Conservation (phyloP, 371 early-diverging fungal species). For the Lichtheimia ornata region DNA sequence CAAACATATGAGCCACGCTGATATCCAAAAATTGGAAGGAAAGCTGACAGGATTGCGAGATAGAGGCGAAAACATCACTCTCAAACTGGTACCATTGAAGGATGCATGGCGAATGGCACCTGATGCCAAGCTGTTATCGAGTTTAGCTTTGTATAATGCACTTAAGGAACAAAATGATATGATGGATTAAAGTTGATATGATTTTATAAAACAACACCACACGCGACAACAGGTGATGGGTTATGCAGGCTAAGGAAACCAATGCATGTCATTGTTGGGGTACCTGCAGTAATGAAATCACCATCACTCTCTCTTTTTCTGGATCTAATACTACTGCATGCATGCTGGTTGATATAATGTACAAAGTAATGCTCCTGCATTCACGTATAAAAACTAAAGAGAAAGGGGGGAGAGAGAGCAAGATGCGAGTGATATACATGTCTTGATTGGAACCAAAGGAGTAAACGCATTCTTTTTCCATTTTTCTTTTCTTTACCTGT, state of each 20-base stretch:
- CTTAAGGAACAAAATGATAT: constrained; percentile 29
- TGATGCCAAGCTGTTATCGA: constrained; percentile 75
- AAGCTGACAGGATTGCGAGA: constrained; percentile 73
- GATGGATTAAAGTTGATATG: not conserved
- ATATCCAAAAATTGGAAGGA: constrained; percentile 64
- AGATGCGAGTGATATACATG: too few species aligned
- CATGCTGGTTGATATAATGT: too few species aligned
- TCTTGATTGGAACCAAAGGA: not conserved
- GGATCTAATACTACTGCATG: too few species aligned
- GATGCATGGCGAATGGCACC: constrained; percentile 68
- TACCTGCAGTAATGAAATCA: too few species aligned
- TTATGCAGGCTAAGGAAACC: too few species aligned
- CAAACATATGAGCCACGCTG: constrained; percentile 52
- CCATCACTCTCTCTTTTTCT: too few species aligned
- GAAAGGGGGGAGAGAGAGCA: too few species aligned
- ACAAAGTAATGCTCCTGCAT: too few species aligned
- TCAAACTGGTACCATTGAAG: constrained; percentile 64
- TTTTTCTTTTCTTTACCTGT: constrained; percentile 3
- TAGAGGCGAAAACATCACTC: constrained; percentile 76
- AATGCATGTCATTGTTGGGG: too few species aligned
- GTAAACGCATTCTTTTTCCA: not conserved
- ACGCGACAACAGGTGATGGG: too few species aligned
- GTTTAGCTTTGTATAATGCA: constrained; percentile 66
- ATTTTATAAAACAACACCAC: too few species aligned
- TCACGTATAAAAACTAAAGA: too few species aligned